Evolutionary conservation across 345 rosid species (phyloP).

Genomic region (Zanthoxylum bungeanum): DNA sequence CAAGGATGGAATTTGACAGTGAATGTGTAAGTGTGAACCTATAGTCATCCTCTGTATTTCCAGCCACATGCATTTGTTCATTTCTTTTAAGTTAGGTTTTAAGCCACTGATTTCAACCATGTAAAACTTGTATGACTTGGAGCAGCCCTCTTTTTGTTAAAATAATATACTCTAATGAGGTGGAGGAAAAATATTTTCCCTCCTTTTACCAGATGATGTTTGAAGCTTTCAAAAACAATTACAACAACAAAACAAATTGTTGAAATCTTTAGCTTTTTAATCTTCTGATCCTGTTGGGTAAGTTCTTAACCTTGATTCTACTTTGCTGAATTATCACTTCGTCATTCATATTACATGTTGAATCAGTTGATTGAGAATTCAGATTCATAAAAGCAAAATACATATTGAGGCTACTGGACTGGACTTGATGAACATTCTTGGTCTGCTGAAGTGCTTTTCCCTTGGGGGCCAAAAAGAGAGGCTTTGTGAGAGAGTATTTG

Average conservation of each 20-base stretch:
- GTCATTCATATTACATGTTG: background rate
- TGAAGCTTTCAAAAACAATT: conserved; percentile 23
- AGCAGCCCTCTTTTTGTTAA: background rate
- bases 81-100: conserved; percentile 5
- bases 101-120: conserved; percentile 4
- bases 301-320: background rate
- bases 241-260: background rate
- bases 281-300: background rate
- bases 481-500: conserved; percentile 27
- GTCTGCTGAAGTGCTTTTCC: conserved; percentile 11
- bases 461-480: conserved; percentile 29
- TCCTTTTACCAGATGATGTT: conserved; percentile 12
- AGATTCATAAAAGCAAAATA: conserved; percentile 13
- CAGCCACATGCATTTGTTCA: conserved; percentile 10
- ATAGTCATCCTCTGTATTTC: conserved; percentile 1
- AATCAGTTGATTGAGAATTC: background rate
- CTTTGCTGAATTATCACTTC: conserved; percentile 13
- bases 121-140: conserved; percentile 15
- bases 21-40: conserved; percentile 4
- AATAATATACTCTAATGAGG: conserved; percentile 4
- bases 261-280: conserved; percentile 15
- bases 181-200: conserved; percentile 20
- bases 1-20: background rate
- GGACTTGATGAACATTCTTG: conserved; percentile 19
- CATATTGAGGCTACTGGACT: background rate